A percentile compares a stretch with the other conserved stretches of the same genome.
Conservation (phyloP, 176 grass and related monocot genomes). For the Eremochloa ophiuroides region DNA sequence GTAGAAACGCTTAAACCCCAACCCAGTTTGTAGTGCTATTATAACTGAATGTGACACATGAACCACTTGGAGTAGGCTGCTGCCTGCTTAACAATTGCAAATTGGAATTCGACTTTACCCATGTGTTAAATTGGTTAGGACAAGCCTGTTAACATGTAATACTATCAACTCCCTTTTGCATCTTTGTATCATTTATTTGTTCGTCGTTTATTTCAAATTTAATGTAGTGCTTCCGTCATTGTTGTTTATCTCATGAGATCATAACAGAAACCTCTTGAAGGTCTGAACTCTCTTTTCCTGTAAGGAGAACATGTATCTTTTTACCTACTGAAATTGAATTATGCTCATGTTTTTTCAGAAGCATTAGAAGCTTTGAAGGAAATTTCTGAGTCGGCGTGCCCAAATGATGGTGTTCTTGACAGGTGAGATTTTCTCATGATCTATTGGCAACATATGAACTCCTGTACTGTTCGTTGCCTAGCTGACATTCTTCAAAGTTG, state of each 20-base stretch:
- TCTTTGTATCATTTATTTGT: not conserved
- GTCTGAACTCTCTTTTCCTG: no score
- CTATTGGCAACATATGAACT: constrained; percentile 7
- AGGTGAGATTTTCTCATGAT: constrained; percentile 41
- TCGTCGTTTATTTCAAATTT: constrained; percentile 25
- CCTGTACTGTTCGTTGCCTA: no score
- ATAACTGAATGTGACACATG: not conserved
- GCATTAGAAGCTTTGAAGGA: constrained; percentile 72
- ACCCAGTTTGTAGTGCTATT: no score
- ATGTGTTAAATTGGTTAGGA: not conserved
- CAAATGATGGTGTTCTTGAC: constrained; percentile 91
- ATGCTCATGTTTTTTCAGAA: constrained; percentile 68
- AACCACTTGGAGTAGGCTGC: not conserved
- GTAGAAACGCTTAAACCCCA: no score
- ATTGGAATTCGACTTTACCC: no score
- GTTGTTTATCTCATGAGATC: no score
- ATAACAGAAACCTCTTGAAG: no score
- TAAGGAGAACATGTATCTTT: no score
- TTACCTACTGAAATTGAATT: no score
- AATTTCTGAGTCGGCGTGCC: constrained; percentile 47
- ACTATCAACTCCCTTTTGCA: not conserved
- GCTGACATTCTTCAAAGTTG: no score
- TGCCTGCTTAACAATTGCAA: not conserved
- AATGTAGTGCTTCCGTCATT: no score
- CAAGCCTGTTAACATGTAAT: not conserved